Conservation (phyloP, 192 early-diverging fungal species). For the Lobosporangium transversale region DNA sequence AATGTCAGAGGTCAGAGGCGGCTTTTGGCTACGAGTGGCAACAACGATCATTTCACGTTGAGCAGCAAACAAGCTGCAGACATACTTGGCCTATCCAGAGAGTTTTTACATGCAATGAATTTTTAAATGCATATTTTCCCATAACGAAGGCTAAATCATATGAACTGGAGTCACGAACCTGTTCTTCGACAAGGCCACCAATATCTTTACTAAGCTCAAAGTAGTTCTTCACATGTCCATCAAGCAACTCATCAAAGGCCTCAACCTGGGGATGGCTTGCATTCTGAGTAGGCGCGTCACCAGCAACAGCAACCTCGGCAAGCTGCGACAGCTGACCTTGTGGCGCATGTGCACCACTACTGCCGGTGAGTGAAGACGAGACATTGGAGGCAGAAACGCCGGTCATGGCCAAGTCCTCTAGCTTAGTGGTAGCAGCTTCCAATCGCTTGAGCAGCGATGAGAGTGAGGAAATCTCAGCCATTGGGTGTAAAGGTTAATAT, state of each 20-base stretch:
- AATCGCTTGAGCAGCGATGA: constrained; percentile 86
- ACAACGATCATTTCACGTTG: constrained; percentile 81
- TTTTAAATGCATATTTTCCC: not conserved
- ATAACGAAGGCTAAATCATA: not conserved
- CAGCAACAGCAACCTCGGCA: constrained; percentile 47
- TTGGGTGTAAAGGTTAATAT: no score
- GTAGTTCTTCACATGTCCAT: constrained; percentile 57
- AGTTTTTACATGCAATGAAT: constrained; percentile 52
- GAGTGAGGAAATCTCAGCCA: constrained; percentile 67
- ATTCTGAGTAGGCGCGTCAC: constrained; percentile 24
- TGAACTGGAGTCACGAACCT: constrained; percentile 45
- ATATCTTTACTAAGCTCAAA: constrained; percentile 58
- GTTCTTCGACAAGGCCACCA: constrained; percentile 66
- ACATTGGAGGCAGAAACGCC: constrained; percentile 58
- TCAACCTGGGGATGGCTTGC: constrained; percentile 58
- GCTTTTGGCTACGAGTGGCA: constrained; percentile 81
- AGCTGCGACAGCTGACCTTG: constrained; percentile 48
- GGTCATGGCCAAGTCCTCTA: constrained; percentile 84
- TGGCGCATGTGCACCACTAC: constrained; percentile 44
- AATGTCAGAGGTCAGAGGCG: constrained; percentile 62
- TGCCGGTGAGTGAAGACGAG: constrained; percentile 48
- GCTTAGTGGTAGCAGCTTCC: constrained; percentile 88
- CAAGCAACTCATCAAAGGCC: constrained; percentile 64
- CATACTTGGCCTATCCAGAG: constrained; percentile 58
- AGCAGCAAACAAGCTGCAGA: constrained; percentile 70